Base-by-base conservation (phyloP, 2,329 filamentous ascomycete species). In the Phoma sp. region DNA sequence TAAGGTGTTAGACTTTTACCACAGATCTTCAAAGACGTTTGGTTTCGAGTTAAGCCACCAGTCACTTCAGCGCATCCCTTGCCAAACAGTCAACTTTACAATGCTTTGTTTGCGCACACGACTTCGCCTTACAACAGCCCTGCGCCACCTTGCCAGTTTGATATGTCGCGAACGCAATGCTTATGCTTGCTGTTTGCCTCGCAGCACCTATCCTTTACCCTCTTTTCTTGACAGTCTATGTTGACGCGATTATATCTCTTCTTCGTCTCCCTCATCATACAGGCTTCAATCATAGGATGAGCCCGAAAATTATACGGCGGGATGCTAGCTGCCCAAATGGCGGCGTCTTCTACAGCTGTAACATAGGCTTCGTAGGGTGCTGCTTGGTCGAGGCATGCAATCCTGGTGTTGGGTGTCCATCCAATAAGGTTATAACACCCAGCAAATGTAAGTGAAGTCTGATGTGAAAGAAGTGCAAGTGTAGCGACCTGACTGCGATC, bases 301-400 rank as follows among this genome's bases (percentile, higher is more conserved):
- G 48, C 32, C 21, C 25, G 8, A 36, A 44, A 35, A 35, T 53
- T 2, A 19, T 39, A n/a, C 48, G 51, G 22, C 55, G 61, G n/a
- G 33, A 44, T 17, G 31, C 15, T 21, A 57, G 55, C 25, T 69
- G 66, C 12, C 62, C 60, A 1, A 43, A 43, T 13, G 63, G 67
- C 12, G 65, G 63, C 19, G 35, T 39, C 7, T 68, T 62, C 24
- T 70, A 71, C 38, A 55, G 36, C 10, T 72, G 70, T 37, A 43
- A 49, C 32, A 39, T 35, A 25, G 57, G 52, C 1, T 72, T 63
- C 35, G 31, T 32, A 27, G 70, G 69, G 27, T 72, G 69, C 41
- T 73, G 68, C 41, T n/a, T 61, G 13, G 59, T 58, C 10, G 64
- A 70, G 27, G 57, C 69, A 46, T 72, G 67, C 48, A 56, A 33